A percentile compares a stretch with the other conserved stretches of the same genome.
Evolutionary conservation across 2,329 filamentous ascomycete genomes (phyloP).

Genomic region (Penicillium oxalicum): DNA sequence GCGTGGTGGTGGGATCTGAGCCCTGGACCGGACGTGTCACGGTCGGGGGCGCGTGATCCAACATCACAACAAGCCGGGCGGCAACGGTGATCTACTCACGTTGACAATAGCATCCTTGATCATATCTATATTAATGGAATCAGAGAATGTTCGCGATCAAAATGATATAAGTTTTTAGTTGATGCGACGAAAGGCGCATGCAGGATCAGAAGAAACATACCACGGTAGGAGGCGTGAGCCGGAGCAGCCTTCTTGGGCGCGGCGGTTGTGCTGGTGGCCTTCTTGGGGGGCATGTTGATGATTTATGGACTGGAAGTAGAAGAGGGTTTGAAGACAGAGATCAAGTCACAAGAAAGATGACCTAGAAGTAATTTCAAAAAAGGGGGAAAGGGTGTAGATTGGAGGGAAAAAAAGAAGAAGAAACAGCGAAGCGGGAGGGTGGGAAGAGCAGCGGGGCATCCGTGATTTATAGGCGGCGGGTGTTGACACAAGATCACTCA

Average conservation of each 20-base stretch:
- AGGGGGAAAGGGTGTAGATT: conserved; percentile 8
- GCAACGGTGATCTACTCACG: conserved; percentile 55
- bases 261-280: conserved; percentile 47
- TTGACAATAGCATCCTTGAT: conserved; percentile 66
- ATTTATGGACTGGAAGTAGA: neutral
- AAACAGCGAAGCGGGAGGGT: conserved; percentile 32
- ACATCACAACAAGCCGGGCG: conserved; percentile 40
- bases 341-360: neutral
- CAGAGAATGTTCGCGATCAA: conserved; percentile 51
- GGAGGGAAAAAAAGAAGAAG: conserved; percentile 20
- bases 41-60: conserved; percentile 33
- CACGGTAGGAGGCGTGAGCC: conserved; percentile 61
- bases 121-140: conserved; percentile 56
- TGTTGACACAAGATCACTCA: conserved; percentile 40
- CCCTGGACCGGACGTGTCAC: conserved; percentile 30
- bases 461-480: conserved; percentile 39
- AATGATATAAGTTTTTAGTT: conserved; percentile 30
- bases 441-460: conserved; percentile 37
- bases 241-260: conserved; percentile 55
- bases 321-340: neutral
- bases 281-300: conserved; percentile 61
- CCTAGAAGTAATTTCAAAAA: conserved; percentile 9
- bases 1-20: conserved; percentile 19
- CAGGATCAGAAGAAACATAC: conserved; percentile 48
- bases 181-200: conserved; percentile 43